Percentiles rank a stretch among this genome's conserved stretches.
phyloP scores from a whole-genome alignment of 2,329 filamentous ascomycete genomes.

The Stachybotrys echinatus region DNA sequence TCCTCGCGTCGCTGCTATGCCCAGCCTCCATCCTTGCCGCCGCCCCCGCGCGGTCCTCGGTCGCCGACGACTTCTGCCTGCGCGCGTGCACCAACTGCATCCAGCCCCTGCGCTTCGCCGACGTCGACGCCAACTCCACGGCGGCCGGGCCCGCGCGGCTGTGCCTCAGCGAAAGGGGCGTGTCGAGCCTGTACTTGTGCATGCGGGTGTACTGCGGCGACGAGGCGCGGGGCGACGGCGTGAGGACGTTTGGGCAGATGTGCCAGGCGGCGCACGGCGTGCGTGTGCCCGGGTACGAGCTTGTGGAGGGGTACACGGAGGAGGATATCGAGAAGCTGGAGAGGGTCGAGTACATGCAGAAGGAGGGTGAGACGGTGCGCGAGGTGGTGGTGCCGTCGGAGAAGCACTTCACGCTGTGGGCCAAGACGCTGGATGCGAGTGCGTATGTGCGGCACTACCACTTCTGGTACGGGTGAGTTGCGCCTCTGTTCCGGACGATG shows the following conservation, averaged over 20 bases:
- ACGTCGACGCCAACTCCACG: slow-evolving; percentile 14
- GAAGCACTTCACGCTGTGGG: slow-evolving; percentile 26
- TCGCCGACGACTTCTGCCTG: slow-evolving; percentile 19
- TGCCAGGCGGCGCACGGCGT: slow-evolving; percentile 19
- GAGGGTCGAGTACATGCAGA: slow-evolving; percentile 19
- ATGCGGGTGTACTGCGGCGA: slow-evolving; percentile 26
- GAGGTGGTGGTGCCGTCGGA: slow-evolving; percentile 29
- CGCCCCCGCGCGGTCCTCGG: not conserved
- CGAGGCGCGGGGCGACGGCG: slow-evolving; percentile 13
- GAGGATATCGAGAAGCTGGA: slow-evolving; percentile 23
- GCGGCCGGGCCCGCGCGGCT: slow-evolving; percentile 11
- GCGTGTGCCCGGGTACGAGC: slow-evolving; percentile 25
- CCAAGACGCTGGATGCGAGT: slow-evolving; percentile 31
- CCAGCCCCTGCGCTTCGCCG: slow-evolving; percentile 21
- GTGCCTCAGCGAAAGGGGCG: slow-evolving; percentile 22
- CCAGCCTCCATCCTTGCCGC: not conserved
- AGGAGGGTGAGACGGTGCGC: slow-evolving; percentile 11
- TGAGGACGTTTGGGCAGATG: slow-evolving; percentile 25
- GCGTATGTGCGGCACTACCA: slow-evolving; percentile 29
- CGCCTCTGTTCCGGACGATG: not conserved
- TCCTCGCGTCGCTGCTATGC: not conserved
- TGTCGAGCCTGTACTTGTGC: slow-evolving; percentile 32
- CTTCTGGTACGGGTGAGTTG: slow-evolving; percentile 28
- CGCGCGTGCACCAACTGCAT: slow-evolving; percentile 25
- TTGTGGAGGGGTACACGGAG: slow-evolving; percentile 27